Conservation (phyloP, 73 alveolate species). For the Stentor roeselii region DNA sequence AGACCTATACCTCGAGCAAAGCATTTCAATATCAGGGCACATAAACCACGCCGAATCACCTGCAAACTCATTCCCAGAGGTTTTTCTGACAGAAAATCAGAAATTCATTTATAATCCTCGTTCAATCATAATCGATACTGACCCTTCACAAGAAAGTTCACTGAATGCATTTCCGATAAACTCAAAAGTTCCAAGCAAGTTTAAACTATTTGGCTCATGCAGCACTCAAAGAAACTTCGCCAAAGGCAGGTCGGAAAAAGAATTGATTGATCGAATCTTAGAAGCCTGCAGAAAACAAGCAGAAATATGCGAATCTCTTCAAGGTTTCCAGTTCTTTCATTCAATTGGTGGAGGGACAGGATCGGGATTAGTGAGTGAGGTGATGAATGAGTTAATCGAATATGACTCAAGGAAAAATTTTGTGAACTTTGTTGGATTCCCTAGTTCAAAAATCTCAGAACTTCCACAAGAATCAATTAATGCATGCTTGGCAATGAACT, state of each 20-base stretch:
- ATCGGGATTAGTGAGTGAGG: conserved; percentile 85
- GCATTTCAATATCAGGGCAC: background rate
- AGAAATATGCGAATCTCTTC: conserved; percentile 86
- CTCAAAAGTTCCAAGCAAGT: no score
- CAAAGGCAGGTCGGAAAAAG: no score
- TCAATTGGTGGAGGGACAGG: conserved; percentile 98
- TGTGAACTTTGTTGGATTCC: conserved; percentile 82
- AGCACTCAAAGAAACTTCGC: background rate
- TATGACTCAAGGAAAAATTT: conserved; percentile 65
- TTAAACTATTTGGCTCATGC: background rate
- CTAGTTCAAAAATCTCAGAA: conserved; percentile 22
- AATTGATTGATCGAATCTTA: background rate
- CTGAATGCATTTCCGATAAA: no score
- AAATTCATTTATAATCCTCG: background rate
- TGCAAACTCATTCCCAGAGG: background rate
- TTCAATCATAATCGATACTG: background rate
- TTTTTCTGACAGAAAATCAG: background rate
- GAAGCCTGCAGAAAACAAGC: conserved; percentile 79
- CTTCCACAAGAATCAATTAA: conserved; percentile 69
- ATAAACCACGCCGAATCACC: background rate
- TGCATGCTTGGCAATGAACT: conserved; percentile 69
- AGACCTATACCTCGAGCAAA: background rate
- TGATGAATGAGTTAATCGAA: conserved; percentile 76
- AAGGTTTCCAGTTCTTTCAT: conserved; percentile 90
- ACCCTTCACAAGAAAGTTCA: no score